Percentiles rank a stretch among this genome's conserved stretches.
Conservation (phyloP, 768 basidiomycete species). For the Auricularia sp. region DNA sequence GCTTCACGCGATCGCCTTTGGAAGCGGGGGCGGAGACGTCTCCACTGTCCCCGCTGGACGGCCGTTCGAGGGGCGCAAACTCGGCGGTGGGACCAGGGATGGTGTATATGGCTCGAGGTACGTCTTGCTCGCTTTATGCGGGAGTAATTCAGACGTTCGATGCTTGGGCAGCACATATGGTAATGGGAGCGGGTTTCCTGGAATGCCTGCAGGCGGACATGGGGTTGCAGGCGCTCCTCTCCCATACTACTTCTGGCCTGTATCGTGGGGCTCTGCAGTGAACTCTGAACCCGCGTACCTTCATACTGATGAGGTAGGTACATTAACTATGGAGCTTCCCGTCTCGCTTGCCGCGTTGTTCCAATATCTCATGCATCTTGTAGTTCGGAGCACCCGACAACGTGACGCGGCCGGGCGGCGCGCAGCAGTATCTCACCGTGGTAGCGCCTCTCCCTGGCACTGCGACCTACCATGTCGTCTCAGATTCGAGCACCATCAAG, state of each 20-base stretch:
- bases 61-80: slow-evolving; percentile 27
- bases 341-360: background rate
- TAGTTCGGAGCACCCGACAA: too few species aligned
- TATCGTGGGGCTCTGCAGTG: slow-evolving; percentile 35
- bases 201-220: slow-evolving; percentile 18
- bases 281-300: slow-evolving; percentile 25
- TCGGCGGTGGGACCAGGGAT: slow-evolving; percentile 42
- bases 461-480: too few species aligned
- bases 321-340: background rate
- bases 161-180: slow-evolving; percentile 38
- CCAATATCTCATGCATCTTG: too few species aligned
- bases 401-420: too few species aligned
- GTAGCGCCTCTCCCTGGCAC: too few species aligned
- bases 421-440: too few species aligned
- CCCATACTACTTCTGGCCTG: slow-evolving; percentile 60
- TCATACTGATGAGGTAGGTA: slow-evolving; percentile 32
- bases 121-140: slow-evolving; percentile 11
- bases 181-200: slow-evolving; percentile 48
- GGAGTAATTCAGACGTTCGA: background rate
- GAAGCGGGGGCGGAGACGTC: background rate
- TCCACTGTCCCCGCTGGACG: slow-evolving; percentile 35
- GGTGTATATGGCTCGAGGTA: slow-evolving; percentile 38
- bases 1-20: too few species aligned
- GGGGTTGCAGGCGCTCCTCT: slow-evolving; percentile 45
- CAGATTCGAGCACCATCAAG: too few species aligned